Base-by-base conservation (phyloP, 257 asterid genomes). In the Solanum sitiens region DNA sequence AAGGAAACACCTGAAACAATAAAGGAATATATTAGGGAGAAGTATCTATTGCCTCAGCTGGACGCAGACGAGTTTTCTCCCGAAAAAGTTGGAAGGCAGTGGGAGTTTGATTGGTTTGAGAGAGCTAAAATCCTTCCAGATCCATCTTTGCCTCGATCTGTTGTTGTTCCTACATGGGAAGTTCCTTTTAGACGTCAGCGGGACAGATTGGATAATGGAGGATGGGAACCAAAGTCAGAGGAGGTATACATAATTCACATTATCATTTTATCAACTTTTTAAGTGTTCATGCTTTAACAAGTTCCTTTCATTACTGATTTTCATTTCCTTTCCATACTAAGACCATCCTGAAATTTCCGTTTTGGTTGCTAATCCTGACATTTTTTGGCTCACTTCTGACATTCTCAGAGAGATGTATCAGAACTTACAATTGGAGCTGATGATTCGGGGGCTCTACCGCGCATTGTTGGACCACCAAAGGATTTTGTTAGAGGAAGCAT, bases 21-120 rank as follows among this genome's bases (percentile, higher is more conserved):
- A 70, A 89, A 89, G 88, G 93, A 93, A 45, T 91, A 89, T 83
- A 90, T 97, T 45, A 89, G 94, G 90, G 96, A 94, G 74, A 96
- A 91, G 85, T 93, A 95, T 88, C 92, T 97, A 75, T 65, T 87
- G 16, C 99, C 98, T 61, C 92, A 96, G 89, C 90, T 97, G 94
- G 99, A 97, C 68, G 91, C 95, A 86, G 94, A 95, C 87, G 92
- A 92, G 83, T 95, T 97, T 90, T 91, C 95, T 63, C 96, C 98
- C 0, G 95, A 95, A 89, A 95, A 91, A 87, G 93, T 93, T 77
- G 99, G 99, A 80, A 95, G 92, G 89, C 99, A 97, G 85, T 97
- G 99, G 99, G 99, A 97, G 14, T 97, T 95, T 80, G 99, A 97
- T 90, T 97, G 99, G 99, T 97, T 97, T 88, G 98, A 94, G 90